Base-by-base conservation (phyloP, 2,329 filamentous ascomycete species). In the Rhinocladiella mackenziei region DNA sequence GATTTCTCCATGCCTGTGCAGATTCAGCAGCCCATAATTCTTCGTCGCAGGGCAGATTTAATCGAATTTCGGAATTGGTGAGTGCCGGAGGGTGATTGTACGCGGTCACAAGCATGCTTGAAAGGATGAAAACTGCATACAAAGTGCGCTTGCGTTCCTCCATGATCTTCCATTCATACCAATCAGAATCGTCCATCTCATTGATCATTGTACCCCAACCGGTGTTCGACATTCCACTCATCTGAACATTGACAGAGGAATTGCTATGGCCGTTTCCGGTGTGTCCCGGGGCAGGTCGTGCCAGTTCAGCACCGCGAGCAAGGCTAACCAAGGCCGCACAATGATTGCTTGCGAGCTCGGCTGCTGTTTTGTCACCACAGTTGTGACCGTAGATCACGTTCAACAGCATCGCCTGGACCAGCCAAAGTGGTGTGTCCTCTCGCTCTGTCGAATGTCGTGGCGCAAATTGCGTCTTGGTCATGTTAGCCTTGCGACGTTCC, bases 341-440 rank as follows among this genome's bases (percentile, higher is more conserved):
- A 62, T 97, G 91, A 1, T 86, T 95, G 52, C 84, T 89, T 1
- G 91, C 91, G 59, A 94, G 94, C 62, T 96, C 89, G 48, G 86
- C 88, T 15, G 88, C 85, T 41, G 81, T 83, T 68, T 94, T 91
- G 63, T 97, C 91, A 26, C 86, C 88, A 62, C 89, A 94, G 56
- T 94, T 94, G 64, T 96, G 87, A 10, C 91, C 91, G 62, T 95
- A 97, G 11, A 96, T 86, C 26, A 97, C 86, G 61, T 95, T 97
- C 38, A 98, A 75, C 6, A 97, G 73, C 91, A 97, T 97, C 0
- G 91, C 88, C 65, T 97, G 92, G 11, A 97, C 89, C 18, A 98
- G 75, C 89, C 91, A 97, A 29, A 96, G 75, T 0, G 91, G 91
- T 2, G 89, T 81, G 42, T 79, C 91, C 30, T 58, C 56, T 26